Evolutionary conservation across 2,329 filamentous ascomycete genomes (phyloP).

Genomic region (Cercospora beticola): DNA sequence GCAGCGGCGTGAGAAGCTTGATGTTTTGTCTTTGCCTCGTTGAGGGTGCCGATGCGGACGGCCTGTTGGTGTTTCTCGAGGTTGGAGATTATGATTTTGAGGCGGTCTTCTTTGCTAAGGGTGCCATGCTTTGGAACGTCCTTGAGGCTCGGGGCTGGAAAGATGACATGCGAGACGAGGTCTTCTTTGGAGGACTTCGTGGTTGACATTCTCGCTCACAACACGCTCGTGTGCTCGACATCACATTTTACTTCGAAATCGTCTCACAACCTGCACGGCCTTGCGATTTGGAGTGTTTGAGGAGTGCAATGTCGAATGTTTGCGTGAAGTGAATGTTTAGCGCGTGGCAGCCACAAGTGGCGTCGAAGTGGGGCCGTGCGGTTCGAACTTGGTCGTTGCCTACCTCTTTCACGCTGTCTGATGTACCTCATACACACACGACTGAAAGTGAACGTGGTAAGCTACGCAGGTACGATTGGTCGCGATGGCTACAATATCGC

Average conservation of each 20-base stretch:
- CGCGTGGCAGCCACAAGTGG: not conserved
- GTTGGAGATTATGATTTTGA: constrained; percentile 29
- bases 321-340: not conserved
- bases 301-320: not conserved
- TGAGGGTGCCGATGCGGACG: constrained; percentile 20
- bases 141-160: constrained; percentile 21
- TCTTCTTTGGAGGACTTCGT: constrained; percentile 3
- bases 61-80: constrained; percentile 27
- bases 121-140: constrained; percentile 15
- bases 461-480: not conserved
- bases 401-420: not conserved
- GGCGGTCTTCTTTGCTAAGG: constrained; percentile 21
- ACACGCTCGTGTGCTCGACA: not conserved
- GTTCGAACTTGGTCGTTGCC: not conserved
- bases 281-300: not conserved
- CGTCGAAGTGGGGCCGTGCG: not conserved
- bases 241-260: not conserved
- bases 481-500: not conserved
- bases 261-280: not conserved
- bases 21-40: constrained; percentile 14
- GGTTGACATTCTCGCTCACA: not conserved
- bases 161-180: constrained; percentile 23
- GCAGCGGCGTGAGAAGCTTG: not conserved
- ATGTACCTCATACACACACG: not conserved
- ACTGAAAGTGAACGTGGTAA: not conserved